Conservation (phyloP, 208 protist genomes). For the Blastocrithidia nonstop region DNA sequence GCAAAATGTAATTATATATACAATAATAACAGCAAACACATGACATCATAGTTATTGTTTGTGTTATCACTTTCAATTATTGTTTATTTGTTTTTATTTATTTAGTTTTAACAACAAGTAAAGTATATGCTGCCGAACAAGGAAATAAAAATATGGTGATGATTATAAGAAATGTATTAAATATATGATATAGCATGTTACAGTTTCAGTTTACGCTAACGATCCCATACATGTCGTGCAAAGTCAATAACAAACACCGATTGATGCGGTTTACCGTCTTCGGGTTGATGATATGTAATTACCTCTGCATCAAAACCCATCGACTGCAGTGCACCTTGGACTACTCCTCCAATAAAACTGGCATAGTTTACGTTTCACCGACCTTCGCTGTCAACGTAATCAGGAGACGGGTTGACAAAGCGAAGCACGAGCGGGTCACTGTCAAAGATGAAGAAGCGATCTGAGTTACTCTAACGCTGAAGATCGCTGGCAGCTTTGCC, state of each 20-base stretch:
- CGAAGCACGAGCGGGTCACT: constrained; percentile 56
- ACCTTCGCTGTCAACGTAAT: constrained; percentile 61
- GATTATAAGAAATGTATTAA: too few species aligned
- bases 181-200: constrained; percentile 2
- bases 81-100: background rate
- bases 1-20: too few species aligned
- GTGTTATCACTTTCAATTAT: background rate
- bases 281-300: constrained; percentile 69
- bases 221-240: constrained; percentile 61
- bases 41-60: background rate
- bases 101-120: background rate
- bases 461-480: constrained; percentile 64
- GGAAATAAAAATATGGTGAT: too few species aligned
- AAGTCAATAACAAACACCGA: constrained; percentile 76
- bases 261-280: constrained; percentile 45
- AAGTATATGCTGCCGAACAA: background rate
- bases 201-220: constrained; percentile 28
- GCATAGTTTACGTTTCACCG: constrained; percentile 76
- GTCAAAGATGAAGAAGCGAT: constrained; percentile 71
- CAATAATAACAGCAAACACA: too few species aligned
- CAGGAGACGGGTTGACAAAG: constrained; percentile 47
- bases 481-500: constrained; percentile 52
- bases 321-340: constrained; percentile 55
- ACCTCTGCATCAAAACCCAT: constrained; percentile 70
- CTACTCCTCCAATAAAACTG: constrained; percentile 66